These are phyloP conservation scores for Trichoderma endophyticum DNA, from an alignment of 2,329 filamentous ascomycete species.

Conservation along the genomic window DNA sequence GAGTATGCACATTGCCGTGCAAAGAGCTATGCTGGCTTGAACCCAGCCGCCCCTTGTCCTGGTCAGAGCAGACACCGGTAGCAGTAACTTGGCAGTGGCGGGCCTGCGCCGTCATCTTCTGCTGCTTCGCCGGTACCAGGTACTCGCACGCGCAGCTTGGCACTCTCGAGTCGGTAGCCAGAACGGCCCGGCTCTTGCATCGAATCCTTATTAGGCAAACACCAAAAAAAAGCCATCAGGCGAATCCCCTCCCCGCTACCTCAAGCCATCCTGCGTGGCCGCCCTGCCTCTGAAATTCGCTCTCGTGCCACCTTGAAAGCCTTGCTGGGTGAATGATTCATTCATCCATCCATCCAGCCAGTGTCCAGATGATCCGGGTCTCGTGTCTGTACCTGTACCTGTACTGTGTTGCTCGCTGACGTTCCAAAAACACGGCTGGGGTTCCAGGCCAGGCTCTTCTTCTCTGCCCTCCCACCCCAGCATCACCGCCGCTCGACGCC, in stretches of 20 bases:
- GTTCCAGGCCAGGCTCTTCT: neutral
- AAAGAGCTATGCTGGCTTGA: neutral
- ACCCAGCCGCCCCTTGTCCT: neutral
- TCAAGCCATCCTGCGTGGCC: neutral
- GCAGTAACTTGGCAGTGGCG: neutral
- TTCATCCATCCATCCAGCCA: neutral
- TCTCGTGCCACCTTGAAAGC: neutral
- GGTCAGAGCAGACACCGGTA: neutral
- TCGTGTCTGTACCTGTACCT: neutral
- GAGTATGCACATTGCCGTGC: neutral
- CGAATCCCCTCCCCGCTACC: neutral
- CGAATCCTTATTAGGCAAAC: conserved; percentile 13
- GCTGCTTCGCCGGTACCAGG: neutral
- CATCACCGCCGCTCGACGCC: conserved; percentile 19
- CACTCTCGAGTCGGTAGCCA: neutral
- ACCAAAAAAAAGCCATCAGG: neutral
- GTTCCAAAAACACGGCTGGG: neutral
- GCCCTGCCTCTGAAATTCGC: neutral
- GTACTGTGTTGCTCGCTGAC: neutral
- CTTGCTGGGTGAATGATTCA: neutral
- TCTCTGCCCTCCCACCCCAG: neutral
- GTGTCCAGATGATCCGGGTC: neutral
- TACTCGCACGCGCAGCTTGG: neutral
- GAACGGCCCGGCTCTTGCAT: conserved; percentile 7
- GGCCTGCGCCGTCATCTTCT: neutral